Evolutionary conservation across 1,284 basidiomycete species (phyloP).

Genomic region (Rhodotorula sp.): DNA sequence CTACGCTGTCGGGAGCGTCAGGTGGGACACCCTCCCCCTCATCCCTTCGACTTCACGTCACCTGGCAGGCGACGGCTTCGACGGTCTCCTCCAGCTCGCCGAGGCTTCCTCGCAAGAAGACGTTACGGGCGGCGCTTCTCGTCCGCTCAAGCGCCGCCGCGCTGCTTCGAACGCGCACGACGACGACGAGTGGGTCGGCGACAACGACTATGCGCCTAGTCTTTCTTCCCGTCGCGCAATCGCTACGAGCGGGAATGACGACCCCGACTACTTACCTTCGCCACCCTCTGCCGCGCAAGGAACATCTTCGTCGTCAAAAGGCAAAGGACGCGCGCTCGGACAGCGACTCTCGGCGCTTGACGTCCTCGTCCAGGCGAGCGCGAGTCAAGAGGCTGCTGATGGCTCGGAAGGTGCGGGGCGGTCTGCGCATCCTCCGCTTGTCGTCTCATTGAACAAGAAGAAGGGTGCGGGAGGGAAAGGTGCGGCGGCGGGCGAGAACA

Average conservation of each 20-base stretch:
- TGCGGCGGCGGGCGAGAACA: background rate
- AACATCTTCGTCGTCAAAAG: background rate
- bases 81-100: constrained; percentile 5
- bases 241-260: background rate
- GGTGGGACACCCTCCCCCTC: too few relatives aligned
- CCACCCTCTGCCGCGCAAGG: background rate
- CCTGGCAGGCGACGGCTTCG: too few relatives aligned
- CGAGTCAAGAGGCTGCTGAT: constrained; percentile 1
- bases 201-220: too few relatives aligned
- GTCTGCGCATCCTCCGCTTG: too few relatives aligned
- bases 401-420: too few relatives aligned
- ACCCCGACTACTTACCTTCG: constrained; percentile 9
- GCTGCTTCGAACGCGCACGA: background rate
- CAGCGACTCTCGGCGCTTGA: constrained; percentile 33
- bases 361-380: constrained; percentile 36
- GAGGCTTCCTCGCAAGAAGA: background rate
- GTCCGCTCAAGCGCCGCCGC: background rate
- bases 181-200: background rate
- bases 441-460: background rate
- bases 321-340: background rate
- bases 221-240: too few relatives aligned
- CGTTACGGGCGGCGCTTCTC: background rate
- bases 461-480: background rate
- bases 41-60: too few relatives aligned
- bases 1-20: too few relatives aligned